Evolutionary conservation across 2,329 filamentous ascomycete genomes (phyloP).

Genomic region (Clarireedia paspali): DNA sequence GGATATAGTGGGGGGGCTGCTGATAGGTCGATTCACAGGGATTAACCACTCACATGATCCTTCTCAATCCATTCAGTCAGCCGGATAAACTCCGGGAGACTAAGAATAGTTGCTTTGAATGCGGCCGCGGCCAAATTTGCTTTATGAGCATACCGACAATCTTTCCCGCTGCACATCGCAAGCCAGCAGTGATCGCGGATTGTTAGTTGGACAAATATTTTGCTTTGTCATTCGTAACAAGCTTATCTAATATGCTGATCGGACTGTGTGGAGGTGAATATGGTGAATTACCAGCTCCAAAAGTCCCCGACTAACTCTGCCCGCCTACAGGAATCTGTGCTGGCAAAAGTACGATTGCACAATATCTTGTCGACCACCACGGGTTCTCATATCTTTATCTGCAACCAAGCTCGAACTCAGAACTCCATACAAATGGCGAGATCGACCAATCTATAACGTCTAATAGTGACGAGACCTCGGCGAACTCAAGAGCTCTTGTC

Average conservation of each 20-base stretch:
- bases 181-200: background rate
- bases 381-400: constrained; percentile 70
- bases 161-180: background rate
- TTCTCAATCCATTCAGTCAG: background rate
- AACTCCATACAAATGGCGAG: constrained; percentile 1
- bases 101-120: background rate
- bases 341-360: constrained; percentile 83
- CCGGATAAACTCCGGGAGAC: constrained; percentile 2
- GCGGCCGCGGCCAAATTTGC: background rate
- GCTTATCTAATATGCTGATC: constrained; percentile 54
- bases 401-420: constrained; percentile 13
- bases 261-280: constrained; percentile 62
- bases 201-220: background rate
- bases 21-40: background rate
- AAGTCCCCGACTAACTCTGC: background rate
- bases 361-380: constrained; percentile 79
- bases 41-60: constrained; percentile 5
- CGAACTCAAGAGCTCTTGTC: background rate
- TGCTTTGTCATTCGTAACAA: background rate
- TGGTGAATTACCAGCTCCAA: background rate
- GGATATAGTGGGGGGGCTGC: background rate
- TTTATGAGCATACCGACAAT: background rate
- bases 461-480: background rate
- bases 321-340: constrained; percentile 71
- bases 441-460: background rate